A percentile compares a stretch with the other conserved stretches of the same genome.
These are phyloP conservation scores for Tuber brumale DNA, from an alignment of 495 filamentous ascomycete genomes.

Conservation along the genomic window DNA sequence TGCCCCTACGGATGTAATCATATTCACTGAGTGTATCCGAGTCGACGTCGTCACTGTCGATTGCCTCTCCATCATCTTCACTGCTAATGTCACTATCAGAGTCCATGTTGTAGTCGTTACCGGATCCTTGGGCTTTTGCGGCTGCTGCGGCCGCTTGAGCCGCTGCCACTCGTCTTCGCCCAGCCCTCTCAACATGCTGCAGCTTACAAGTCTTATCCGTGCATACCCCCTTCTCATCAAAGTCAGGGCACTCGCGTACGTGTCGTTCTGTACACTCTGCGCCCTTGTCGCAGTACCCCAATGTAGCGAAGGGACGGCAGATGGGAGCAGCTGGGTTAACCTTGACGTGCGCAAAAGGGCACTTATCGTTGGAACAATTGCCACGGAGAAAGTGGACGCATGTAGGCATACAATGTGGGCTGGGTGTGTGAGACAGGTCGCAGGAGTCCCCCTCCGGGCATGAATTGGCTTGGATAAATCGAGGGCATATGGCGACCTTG, in stretches of 20 bases:
- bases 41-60: conserved; percentile 80
- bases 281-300: conserved; percentile 89
- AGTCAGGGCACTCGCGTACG: conserved; percentile 86
- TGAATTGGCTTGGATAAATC: conserved; percentile 70
- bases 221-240: conserved; percentile 83
- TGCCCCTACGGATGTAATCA: conserved; percentile 46
- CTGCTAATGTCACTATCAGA: conserved; percentile 73
- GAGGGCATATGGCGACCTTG: conserved; percentile 87
- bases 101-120: conserved; percentile 38
- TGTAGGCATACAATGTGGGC: conserved; percentile 73
- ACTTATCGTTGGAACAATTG: conserved; percentile 79
- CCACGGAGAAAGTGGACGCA: conserved; percentile 89
- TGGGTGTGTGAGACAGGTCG: conserved; percentile 88
- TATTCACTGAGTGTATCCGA: conserved; percentile 80
- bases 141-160: conserved; percentile 41
- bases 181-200: conserved; percentile 80
- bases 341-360: conserved; percentile 81
- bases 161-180: conserved; percentile 57
- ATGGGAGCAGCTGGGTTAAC: conserved; percentile 75
- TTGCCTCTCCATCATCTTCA: conserved; percentile 72
- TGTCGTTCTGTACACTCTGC: conserved; percentile 72
- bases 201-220: conserved; percentile 74
- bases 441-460: conserved; percentile 76
- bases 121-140: conserved; percentile 26
- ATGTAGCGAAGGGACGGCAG: conserved; percentile 73